Conservation (phyloP, 2,329 filamentous ascomycete genomes). For the Exophiala aquamarina region DNA sequence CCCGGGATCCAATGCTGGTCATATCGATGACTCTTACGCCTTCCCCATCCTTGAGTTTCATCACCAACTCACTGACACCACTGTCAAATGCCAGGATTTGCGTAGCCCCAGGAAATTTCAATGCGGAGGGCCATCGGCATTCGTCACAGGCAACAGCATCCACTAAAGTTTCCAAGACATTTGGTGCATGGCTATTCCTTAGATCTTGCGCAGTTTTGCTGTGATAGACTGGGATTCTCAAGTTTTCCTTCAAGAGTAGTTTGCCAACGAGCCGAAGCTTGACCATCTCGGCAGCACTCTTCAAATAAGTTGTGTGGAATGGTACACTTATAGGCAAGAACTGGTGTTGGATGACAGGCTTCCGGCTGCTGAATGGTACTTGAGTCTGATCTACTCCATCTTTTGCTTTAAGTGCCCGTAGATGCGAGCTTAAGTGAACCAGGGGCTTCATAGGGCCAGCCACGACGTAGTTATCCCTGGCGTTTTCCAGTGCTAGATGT, state of each 20-base stretch:
- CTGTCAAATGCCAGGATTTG: slow-evolving; percentile 37
- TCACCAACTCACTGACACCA: slow-evolving; percentile 33
- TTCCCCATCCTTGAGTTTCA: slow-evolving; percentile 32
- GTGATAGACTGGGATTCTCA: slow-evolving; percentile 35
- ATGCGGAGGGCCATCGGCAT: slow-evolving; percentile 21
- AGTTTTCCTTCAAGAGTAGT: slow-evolving; percentile 12
- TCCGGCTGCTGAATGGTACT: slow-evolving; percentile 36
- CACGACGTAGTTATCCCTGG: slow-evolving; percentile 31
- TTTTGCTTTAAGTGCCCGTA: slow-evolving; percentile 30
- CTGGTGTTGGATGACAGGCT: slow-evolving; percentile 26
- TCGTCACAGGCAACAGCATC: slow-evolving; percentile 17
- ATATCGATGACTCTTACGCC: slow-evolving; percentile 33
- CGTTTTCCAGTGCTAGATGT: slow-evolving; percentile 32
- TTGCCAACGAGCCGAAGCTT: slow-evolving; percentile 19
- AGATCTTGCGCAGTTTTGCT: slow-evolving; percentile 34
- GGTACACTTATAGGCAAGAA: slow-evolving; percentile 44
- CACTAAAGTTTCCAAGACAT: slow-evolving; percentile 9
- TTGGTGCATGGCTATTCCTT: slow-evolving; percentile 14
- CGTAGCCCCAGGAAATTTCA: slow-evolving; percentile 29
- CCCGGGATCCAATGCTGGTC: background rate
- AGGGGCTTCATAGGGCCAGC: slow-evolving; percentile 32
- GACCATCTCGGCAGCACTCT: slow-evolving; percentile 30
- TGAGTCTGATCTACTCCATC: slow-evolving; percentile 29
- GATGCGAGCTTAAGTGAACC: slow-evolving; percentile 29
- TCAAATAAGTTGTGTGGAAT: slow-evolving; percentile 39